Evolutionary conservation across 768 basidiomycete genomes (phyloP), one percentile per base, ranked within the genome.

Genomic region (Naganishia friedmannii): DNA sequence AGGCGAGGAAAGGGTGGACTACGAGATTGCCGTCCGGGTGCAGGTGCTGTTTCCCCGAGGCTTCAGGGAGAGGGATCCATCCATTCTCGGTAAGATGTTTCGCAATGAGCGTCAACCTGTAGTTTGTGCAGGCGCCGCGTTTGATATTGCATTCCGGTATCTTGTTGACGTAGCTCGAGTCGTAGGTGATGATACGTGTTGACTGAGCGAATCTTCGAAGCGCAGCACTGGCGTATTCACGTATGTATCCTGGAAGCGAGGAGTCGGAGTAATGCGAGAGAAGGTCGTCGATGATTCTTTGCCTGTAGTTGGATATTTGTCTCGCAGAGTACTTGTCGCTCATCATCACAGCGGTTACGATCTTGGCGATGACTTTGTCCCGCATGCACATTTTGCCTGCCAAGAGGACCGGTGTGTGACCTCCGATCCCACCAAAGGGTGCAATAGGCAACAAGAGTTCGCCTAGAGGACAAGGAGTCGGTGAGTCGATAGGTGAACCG

Each of bases 311-410:
- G 23, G 42, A 46, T 21, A 63, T 29, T 23, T 45, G 37, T 26
- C 39, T 63, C n/a, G 19, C 39, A 4, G 37, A 42, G 26, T n/a
- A 42, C 39, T 13, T 26, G 12, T 23, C 2, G 42, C 42, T 42
- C 4, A 15, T n/a, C 2, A 21, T 45, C 42, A 42, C 42, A 29
- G 12, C 6, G 8, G 21, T 26, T 2, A 63, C 17, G 23, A 63
- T 45, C 9, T 23, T 26, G 39, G 60, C 60, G 26, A 63, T 63
- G 23, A 45, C 23, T 13, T 63, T 45, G 60, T 63, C 39, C 7
- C 60, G 2, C 7, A n/a, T 23, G 12, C 15, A 23, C 39, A 42
- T 28, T 10, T 42, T n/a, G 1, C 39, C 60, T 7, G 5, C 9
- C 42, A 63, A 63, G 15, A 19, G 26, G 10, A 63, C n/a, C 32